These are phyloP conservation scores for Suillus paluster DNA, from an alignment of 768 basidiomycete species.

Conservation along the genomic window DNA sequence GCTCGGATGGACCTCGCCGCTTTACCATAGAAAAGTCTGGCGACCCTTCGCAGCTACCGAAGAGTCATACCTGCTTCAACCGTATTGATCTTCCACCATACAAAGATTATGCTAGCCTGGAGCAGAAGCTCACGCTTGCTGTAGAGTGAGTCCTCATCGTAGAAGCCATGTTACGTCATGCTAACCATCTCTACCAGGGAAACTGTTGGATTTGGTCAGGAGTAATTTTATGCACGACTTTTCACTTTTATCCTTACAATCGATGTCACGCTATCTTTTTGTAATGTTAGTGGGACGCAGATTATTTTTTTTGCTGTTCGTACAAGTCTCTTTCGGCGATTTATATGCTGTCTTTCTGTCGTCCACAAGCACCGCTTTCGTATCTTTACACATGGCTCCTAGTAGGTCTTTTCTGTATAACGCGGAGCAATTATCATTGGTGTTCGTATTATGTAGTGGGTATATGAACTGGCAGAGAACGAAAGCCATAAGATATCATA, in stretches of 20 bases:
- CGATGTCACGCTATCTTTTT: conserved; percentile 29
- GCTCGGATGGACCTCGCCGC: conserved; percentile 93
- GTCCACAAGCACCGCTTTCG: neutral
- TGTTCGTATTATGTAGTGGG: neutral
- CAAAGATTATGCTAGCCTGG: conserved; percentile 91
- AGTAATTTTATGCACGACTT: conserved; percentile 48
- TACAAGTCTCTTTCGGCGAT: neutral
- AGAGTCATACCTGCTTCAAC: conserved; percentile 97
- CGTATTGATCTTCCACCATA: conserved; percentile 97
- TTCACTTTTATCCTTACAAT: conserved; percentile 11
- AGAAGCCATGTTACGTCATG: conserved; percentile 16
- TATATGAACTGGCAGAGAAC: neutral
- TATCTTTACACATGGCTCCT: neutral
- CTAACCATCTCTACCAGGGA: conserved; percentile 54
- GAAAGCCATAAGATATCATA: conserved; percentile 10
- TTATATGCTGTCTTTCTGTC: neutral
- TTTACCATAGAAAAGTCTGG: conserved; percentile 99
- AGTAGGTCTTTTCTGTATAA: neutral
- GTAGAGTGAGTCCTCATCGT: conserved; percentile 72
- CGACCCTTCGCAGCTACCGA: conserved; percentile 94
- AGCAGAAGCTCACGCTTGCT: conserved; percentile 93
- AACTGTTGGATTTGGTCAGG: conserved; percentile 94
- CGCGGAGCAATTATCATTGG: neutral
- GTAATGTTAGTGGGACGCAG: conserved; percentile 33
- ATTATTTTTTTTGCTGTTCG: conserved; percentile 21